These are phyloP conservation scores for Saturnispora kantuleensis DNA, from an alignment of 805 yeast genomes.

Conservation along the genomic window DNA sequence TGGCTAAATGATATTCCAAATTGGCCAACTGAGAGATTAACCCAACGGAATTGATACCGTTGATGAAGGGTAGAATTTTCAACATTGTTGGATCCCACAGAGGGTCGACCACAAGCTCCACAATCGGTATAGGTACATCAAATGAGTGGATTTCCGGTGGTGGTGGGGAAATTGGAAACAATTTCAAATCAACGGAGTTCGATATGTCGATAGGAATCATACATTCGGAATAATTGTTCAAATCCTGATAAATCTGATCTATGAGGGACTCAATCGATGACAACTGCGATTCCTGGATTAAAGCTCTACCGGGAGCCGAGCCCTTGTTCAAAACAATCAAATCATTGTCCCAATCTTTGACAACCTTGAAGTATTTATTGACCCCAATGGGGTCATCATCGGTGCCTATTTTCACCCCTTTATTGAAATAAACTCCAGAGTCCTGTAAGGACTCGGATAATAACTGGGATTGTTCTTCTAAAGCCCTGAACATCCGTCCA, in stretches of 20 bases:
- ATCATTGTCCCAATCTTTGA: constrained; percentile 23
- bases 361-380: constrained; percentile 24
- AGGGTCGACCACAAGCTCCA: constrained; percentile 66
- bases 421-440: constrained; percentile 33
- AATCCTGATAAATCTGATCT: constrained; percentile 86
- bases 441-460: constrained; percentile 48
- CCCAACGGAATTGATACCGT: constrained; percentile 79
- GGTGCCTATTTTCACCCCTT: constrained; percentile 3
- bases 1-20: constrained; percentile 68
- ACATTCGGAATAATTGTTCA: constrained; percentile 93
- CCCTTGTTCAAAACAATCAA: constrained; percentile 17
- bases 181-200: constrained; percentile 82
- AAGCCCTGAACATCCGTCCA: constrained; percentile 78
- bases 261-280: constrained; percentile 63
- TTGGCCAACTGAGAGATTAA: constrained; percentile 70
- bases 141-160: constrained; percentile 67
- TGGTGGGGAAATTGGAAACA: constrained; percentile 81
- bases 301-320: constrained; percentile 13
- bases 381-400: constrained; percentile 9
- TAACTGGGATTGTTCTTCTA: constrained; percentile 81
- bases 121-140: constrained; percentile 81
- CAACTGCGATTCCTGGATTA: constrained; percentile 21
- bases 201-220: constrained; percentile 86
- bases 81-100: constrained; percentile 98
- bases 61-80: constrained; percentile 72